These are phyloP conservation scores for Byssoonygena ceratinophila DNA, from an alignment of 2,329 filamentous ascomycete species.

Conservation along the genomic window DNA sequence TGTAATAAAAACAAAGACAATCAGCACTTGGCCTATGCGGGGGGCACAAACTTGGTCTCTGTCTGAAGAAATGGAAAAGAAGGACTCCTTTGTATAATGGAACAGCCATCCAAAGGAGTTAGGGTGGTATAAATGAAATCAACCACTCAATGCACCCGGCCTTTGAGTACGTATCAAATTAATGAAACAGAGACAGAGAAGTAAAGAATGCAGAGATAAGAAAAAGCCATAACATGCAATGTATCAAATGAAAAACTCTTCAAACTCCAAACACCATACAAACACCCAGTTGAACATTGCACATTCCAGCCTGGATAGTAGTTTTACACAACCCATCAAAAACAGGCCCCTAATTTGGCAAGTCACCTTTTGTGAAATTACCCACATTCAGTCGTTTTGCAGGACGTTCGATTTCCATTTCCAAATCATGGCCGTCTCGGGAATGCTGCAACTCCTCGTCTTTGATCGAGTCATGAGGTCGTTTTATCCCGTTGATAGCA, in stretches of 20 bases:
- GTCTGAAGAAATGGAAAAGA: neutral
- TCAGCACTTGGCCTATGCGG: no score
- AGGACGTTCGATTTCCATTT: neutral
- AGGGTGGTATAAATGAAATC: neutral
- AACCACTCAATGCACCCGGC: neutral
- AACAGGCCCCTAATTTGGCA: no score
- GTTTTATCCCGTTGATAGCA: neutral
- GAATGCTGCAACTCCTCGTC: neutral
- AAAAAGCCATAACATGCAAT: neutral
- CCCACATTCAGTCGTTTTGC: neutral
- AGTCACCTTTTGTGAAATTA: no score
- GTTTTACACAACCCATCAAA: no score
- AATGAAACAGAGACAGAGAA: neutral
- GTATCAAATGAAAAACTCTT: neutral
- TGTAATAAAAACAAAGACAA: neutral
- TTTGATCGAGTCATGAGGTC: neutral
- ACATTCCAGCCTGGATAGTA: neutral
- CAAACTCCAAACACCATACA: neutral
- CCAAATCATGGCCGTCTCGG: neutral
- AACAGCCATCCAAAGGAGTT: neutral
- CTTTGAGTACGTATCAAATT: neutral
- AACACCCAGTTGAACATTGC: neutral
- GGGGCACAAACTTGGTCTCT: no score
- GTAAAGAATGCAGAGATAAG: neutral
- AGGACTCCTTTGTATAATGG: neutral